Evolutionary conservation across 805 yeast species (phyloP), one percentile per base, ranked within the genome.

Genomic region (Kregervanrija fluxuum): DNA sequence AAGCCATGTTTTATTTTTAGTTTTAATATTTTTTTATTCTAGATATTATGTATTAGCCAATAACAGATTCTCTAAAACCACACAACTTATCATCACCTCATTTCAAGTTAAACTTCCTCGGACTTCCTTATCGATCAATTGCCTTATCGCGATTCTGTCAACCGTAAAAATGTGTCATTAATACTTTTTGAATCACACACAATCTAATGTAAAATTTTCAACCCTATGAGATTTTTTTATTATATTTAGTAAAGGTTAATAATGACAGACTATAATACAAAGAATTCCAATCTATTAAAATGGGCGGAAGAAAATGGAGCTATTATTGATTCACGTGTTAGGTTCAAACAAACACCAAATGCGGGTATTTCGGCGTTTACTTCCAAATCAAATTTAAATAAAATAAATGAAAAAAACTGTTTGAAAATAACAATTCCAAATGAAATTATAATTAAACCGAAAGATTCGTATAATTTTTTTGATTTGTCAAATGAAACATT

Each of bases 311-410:
- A 13, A 8, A 17, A 14, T 5, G 40, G 34, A 5, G 66, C 73
- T 4, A 13, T 40, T 0, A 64, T 75, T 8, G 68, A 70, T 43
- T 54, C 60, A 1, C 33, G 57, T 2, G 48, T 75, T 1, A 46
- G 48, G 10, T 74, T 74, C 44, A 48, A 56, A 16, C 34, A 51
- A 4, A 57, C 67, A 1, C 49, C 50, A 6, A 59, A 49, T 3
- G 47, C 57, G 2, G 79, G 79, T 4, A 52, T 68, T 11, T 57
- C 62, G 2, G 64, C 64, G 6, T 46, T 52, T 38, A 42, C 40
- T 13, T 46, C 33, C 38, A 37, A 35, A 14, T n/a, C 41, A 10
- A 16, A 16, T 30, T 33, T n/a, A 15, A 32, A 32, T 14, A 28
- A 8, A 11, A 45, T 11, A 16, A 35, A 12, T 8, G 35, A 22